phyloP scores from a whole-genome alignment of 805 yeast genomes.

The Yamadazyma endophytica region DNA sequence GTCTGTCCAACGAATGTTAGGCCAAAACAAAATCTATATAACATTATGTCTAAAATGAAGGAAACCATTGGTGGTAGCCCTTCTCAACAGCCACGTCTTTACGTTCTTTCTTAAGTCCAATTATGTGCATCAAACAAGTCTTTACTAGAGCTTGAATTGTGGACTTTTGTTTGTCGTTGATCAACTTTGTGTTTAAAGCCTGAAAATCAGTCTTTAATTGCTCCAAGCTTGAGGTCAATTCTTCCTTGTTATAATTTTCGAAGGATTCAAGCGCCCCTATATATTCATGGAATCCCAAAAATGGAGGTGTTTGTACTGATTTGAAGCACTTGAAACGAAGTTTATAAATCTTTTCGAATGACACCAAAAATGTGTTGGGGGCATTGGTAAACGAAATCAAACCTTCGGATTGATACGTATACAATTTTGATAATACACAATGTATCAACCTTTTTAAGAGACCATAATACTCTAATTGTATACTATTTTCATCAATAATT shows the following conservation, averaged over 20 bases:
- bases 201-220: slow-evolving; percentile 2
- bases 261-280: slow-evolving; percentile 3
- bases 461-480: slow-evolving; percentile 4
- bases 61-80: slow-evolving; percentile 11
- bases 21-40: too few species aligned
- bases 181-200: background rate
- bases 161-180: slow-evolving; percentile 2
- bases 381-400: slow-evolving; percentile 3
- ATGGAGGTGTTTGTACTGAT: slow-evolving; percentile 11
- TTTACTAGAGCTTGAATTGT: too few species aligned
- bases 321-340: slow-evolving; percentile 12
- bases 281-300: slow-evolving; percentile 5
- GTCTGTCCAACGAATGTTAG: too few species aligned
- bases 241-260: slow-evolving; percentile 2
- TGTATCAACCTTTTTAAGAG: slow-evolving; percentile 4
- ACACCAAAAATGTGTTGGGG: slow-evolving; percentile 5
- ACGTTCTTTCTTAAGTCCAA: slow-evolving; percentile 6
- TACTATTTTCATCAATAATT: slow-evolving; percentile 3
- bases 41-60: too few species aligned
- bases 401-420: slow-evolving; percentile 5
- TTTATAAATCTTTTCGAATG: slow-evolving; percentile 8
- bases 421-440: slow-evolving; percentile 2
- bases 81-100: too few species aligned
- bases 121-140: slow-evolving; percentile 9
- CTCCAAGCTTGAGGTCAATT: slow-evolving; percentile 3